Evolutionary conservation across 495 filamentous ascomycete genomes (phyloP), one percentile per base, ranked within the genome.

Genomic region (Staphylotrichum tortipilum): DNA sequence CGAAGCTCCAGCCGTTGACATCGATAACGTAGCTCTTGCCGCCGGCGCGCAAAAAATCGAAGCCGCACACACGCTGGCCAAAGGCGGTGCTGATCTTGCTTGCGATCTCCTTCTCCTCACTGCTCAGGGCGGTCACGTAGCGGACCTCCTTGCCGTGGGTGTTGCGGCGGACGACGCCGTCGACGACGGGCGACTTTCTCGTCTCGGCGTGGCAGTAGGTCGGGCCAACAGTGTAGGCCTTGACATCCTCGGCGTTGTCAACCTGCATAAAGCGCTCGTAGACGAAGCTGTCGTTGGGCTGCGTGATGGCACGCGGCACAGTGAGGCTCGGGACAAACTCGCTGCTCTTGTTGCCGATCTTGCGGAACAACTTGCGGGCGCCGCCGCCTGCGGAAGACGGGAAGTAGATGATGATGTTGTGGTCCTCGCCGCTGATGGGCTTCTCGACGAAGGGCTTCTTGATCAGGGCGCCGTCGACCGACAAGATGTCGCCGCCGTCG

Each of bases 1-100:
- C 92, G 61, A 99, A 99, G 60, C 91, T 96, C 92, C 92, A 99
- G 15, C 92, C 92, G 65, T 99, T 99, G 52, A 99, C 94, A 61
- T 99, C 92, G 53, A 99, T 97, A 12, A 99, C 92, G 68, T 87
- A 97, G 65, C 91, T 97, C 67, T 84, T 88, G 14, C 87, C 86
- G 22, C 78, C 82, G 3, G 87, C 85, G 15, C 92, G 83, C 45
- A 99, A 78, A 58, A 99, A 77, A 63, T 99, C 92, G 62, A 99
- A 99, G 4, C 92, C 92, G 63, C 92, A 99, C 12, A 99, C 89
- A 33, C 86, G 72, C 66, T 99, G 92, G 7, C 89, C 94, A 67
- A 99, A 99, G 3, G 87, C 84, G 47, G 83, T 85, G 14, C 89
- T 86, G 41, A 99, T 99, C 55, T 85, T 89, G 26, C 81, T 79